phyloP scores from a whole-genome alignment of 805 yeast genomes.

The Lipomyces mesembrius region DNA sequence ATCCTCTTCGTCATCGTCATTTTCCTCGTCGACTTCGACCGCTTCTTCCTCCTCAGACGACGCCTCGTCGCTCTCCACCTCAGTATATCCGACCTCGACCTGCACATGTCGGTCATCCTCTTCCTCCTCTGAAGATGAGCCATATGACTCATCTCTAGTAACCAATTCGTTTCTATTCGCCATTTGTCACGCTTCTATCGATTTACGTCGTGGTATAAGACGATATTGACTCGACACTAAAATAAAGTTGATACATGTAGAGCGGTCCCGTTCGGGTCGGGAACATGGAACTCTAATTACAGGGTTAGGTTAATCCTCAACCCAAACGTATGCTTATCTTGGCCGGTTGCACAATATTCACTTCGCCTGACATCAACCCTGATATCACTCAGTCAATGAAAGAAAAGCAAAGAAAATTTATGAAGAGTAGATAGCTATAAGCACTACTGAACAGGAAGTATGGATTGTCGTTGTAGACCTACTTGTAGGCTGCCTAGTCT shows the following conservation, averaged over 20 bases:
- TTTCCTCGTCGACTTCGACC: constrained; percentile 24
- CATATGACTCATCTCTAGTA: constrained; percentile 28
- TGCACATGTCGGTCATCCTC: constrained; percentile 23
- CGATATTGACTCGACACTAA: neutral
- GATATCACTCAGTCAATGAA: too few relatives aligned
- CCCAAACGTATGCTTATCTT: too few relatives aligned
- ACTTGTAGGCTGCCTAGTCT: too few relatives aligned
- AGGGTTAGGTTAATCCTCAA: neutral
- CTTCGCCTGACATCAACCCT: too few relatives aligned
- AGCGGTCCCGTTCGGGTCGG: too few relatives aligned
- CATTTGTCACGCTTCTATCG: constrained; percentile 10
- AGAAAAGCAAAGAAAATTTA: too few relatives aligned
- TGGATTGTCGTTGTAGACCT: too few relatives aligned
- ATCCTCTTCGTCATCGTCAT: constrained; percentile 37
- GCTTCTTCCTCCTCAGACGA: constrained; percentile 21
- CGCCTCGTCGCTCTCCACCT: constrained; percentile 17
- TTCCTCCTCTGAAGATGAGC: constrained; percentile 33
- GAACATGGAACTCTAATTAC: neutral
- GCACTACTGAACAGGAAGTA: too few relatives aligned
- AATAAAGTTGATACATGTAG: too few relatives aligned
- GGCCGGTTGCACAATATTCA: too few relatives aligned
- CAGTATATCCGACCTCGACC: constrained; percentile 30
- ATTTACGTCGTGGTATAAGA: neutral
- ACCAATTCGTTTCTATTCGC: constrained; percentile 14
- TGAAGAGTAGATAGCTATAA: too few relatives aligned